Conservation (phyloP, 768 basidiomycete species). For the Kwoniella heveanensis region DNA sequence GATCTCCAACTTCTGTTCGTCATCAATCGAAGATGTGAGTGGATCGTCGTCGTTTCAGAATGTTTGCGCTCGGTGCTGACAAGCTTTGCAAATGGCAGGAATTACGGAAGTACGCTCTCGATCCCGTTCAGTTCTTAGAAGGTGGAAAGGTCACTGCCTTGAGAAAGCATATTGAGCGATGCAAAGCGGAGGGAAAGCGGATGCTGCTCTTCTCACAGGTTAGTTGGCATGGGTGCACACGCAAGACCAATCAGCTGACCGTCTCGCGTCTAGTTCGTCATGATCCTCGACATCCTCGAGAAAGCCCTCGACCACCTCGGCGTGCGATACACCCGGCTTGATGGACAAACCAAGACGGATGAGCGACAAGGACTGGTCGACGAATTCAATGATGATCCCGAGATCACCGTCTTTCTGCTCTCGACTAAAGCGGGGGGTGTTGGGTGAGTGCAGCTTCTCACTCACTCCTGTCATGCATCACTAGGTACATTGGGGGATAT, state of each 20-base stretch:
- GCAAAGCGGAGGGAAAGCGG: conserved; percentile 70
- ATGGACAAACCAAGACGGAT: conserved; percentile 91
- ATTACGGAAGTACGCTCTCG: conserved; percentile 67
- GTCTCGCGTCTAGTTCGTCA: conserved; percentile 97
- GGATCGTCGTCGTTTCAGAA: background rate
- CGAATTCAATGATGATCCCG: conserved; percentile 85
- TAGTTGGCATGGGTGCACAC: conserved; percentile 30
- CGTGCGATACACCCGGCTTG: conserved; percentile 78
- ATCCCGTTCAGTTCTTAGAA: conserved; percentile 74
- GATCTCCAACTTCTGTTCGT: conserved; percentile 75
- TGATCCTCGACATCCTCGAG: conserved; percentile 90
- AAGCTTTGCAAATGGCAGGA: no score
- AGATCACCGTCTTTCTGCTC: conserved; percentile 83
- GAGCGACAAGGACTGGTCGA: conserved; percentile 91
- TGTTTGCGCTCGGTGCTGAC: no score
- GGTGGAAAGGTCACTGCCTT: conserved; percentile 84
- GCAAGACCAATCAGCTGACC: conserved; percentile 55
- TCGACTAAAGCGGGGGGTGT: conserved; percentile 78
- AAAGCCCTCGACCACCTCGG: conserved; percentile 71
- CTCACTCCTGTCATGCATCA: no score
- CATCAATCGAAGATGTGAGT: conserved; percentile 75
- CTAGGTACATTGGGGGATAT: background rate
- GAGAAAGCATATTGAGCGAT: conserved; percentile 69
- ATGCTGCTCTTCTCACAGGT: conserved; percentile 95
- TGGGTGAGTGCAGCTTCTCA: conserved; percentile 38